Conservation (phyloP, 1,284 basidiomycete species). For the Coniferiporia sulphurascens region DNA sequence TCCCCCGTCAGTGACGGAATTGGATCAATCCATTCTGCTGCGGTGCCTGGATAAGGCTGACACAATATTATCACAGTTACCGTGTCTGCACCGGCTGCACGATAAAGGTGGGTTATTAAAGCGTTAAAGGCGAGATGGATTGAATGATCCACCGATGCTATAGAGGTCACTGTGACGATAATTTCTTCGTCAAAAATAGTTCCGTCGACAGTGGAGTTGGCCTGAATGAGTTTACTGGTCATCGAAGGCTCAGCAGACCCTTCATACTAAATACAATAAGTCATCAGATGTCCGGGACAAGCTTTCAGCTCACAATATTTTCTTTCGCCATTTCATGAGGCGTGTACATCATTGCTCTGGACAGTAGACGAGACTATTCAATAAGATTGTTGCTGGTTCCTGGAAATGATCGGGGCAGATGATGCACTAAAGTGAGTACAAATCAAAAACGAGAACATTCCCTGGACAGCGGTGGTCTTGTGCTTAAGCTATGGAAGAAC, state of each 20-base stretch:
- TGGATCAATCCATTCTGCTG: too few species aligned
- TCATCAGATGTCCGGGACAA: constrained; percentile 1
- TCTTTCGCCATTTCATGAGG: constrained; percentile 13
- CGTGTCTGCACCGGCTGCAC: neutral
- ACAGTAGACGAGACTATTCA: constrained; percentile 40
- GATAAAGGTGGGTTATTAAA: neutral
- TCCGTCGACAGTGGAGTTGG: neutral
- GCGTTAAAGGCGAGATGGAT: neutral
- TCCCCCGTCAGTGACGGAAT: neutral
- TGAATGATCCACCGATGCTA: constrained; percentile 4
- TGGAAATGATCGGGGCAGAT: constrained; percentile 16
- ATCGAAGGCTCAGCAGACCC: constrained; percentile 14
- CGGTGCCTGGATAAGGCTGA: too few species aligned
- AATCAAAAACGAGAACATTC: too few species aligned
- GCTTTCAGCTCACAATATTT: constrained; percentile 6
- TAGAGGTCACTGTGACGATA: neutral
- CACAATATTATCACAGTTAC: neutral
- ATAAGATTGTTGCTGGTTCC: constrained; percentile 40
- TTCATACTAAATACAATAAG: neutral
- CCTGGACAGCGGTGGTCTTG: too few species aligned
- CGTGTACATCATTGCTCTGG: constrained; percentile 3
- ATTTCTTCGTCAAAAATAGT: constrained; percentile 5
- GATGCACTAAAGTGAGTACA: constrained; percentile 9
- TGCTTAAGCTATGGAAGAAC: constrained; percentile 1
- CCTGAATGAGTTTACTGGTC: constrained; percentile 8